These are phyloP conservation scores for Colletotrichum magnum DNA, from an alignment of 2,329 filamentous ascomycete genomes.

Conservation along the genomic window DNA sequence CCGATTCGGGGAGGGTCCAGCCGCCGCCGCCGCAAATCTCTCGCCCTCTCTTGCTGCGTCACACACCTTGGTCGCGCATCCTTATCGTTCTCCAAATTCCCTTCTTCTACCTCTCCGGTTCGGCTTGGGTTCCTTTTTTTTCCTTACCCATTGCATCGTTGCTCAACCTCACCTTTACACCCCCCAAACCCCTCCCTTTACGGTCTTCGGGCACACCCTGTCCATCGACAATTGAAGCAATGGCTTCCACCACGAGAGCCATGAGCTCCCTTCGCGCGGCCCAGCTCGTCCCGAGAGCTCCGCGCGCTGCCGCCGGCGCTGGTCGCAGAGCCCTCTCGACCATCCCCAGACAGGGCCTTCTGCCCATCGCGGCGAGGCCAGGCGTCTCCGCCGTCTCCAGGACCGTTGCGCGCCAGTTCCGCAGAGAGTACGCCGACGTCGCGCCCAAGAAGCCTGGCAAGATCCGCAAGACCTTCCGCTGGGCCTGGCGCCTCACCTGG, in stretches of 20 bases:
- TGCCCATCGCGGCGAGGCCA: conserved; percentile 35
- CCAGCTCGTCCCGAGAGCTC: conserved; percentile 45
- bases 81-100: conserved; percentile 40
- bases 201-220: conserved; percentile 27
- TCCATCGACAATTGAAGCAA: conserved; percentile 48
- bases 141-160: conserved; percentile 26
- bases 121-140: conserved; percentile 1
- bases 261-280: conserved; percentile 51
- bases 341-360: conserved; percentile 43
- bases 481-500: conserved; percentile 87
- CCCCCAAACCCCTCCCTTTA: conserved; percentile 16
- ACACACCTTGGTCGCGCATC: conserved; percentile 32
- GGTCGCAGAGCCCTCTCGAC: conserved; percentile 53
- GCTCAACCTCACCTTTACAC: conserved; percentile 26
- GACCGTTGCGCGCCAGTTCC: conserved; percentile 56
- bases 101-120: conserved; percentile 8
- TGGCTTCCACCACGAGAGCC: conserved; percentile 63
- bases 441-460: conserved; percentile 67
- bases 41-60: conserved; percentile 31
- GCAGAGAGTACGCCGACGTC: conserved; percentile 64
- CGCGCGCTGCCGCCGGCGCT: conserved; percentile 44
- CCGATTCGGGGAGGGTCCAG: conserved; percentile 37
- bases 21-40: conserved; percentile 37
- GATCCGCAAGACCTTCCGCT: conserved; percentile 79
- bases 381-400: conserved; percentile 23